A percentile compares a stretch with the other conserved stretches of the same genome.
Evolutionary conservation across 2,329 filamentous ascomycete species (phyloP).

Genomic region (Calonectria leucothoes): DNA sequence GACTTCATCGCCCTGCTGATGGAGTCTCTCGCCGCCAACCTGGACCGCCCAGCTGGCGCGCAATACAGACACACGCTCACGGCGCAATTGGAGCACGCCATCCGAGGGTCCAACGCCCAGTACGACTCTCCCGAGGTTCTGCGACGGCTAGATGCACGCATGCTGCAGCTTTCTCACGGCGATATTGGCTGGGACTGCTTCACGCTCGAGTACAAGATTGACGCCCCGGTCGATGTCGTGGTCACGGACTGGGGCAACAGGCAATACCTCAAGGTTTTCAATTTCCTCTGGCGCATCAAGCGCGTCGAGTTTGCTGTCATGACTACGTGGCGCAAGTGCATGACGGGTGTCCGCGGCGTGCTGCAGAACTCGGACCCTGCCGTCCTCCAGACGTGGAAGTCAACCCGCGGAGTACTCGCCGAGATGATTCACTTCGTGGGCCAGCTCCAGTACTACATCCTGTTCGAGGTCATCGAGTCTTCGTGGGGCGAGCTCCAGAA

Average conservation of each 20-base stretch:
- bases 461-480: conserved; percentile 98
- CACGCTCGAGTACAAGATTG: conserved; percentile 98
- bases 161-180: conserved; percentile 95
- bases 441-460: conserved; percentile 97
- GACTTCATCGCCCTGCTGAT: conserved; percentile 98
- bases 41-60: conserved; percentile 94
- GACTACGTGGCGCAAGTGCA: conserved; percentile 93
- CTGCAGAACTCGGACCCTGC: conserved; percentile 78
- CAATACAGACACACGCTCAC: conserved; percentile 97
- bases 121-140: conserved; percentile 94
- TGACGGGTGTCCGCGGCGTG: conserved; percentile 94
- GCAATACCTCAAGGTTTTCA: conserved; percentile 99
- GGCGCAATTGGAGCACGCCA: conserved; percentile 97
- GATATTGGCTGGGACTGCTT: conserved; percentile 99
- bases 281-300: conserved; percentile 98
- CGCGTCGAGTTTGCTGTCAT: conserved; percentile 94
- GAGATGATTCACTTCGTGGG: conserved; percentile 99
- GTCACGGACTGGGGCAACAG: conserved; percentile 95
- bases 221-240: conserved; percentile 95
- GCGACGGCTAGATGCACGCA: conserved; percentile 92
- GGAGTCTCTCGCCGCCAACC: conserved; percentile 92
- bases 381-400: conserved; percentile 87
- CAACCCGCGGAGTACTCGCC: conserved; percentile 85
- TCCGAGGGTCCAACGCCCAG: conserved; percentile 96
- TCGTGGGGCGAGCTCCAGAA: conserved; percentile 93